A percentile compares a stretch with the other conserved stretches of the same genome.
phyloP scores from a whole-genome alignment of 768 basidiomycete species.

The Filobasidium wieringae region DNA sequence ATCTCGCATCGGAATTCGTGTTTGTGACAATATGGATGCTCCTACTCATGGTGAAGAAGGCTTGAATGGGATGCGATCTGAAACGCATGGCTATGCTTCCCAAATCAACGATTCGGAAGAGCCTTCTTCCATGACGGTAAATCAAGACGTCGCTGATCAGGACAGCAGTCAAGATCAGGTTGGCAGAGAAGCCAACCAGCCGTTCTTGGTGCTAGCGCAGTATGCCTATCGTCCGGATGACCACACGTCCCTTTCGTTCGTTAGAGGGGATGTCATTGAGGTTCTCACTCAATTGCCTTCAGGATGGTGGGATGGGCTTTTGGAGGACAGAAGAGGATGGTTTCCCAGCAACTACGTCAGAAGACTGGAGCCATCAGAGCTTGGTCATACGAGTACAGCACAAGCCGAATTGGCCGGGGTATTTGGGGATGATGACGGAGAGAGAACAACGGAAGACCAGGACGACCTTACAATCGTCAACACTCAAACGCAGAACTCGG shows the following conservation, averaged over 20 bases:
- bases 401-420: constrained; percentile 7
- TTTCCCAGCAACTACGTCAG: constrained; percentile 94
- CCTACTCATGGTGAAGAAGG: too few species aligned
- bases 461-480: background rate
- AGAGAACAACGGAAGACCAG: background rate
- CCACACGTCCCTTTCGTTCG: constrained; percentile 76
- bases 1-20: too few species aligned
- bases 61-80: too few species aligned
- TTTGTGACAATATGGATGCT: too few species aligned
- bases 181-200: too few species aligned
- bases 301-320: constrained; percentile 97
- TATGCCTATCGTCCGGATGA: constrained; percentile 77
- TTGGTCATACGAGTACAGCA: constrained; percentile 45
- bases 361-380: constrained; percentile 58
- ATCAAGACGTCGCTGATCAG: too few species aligned
- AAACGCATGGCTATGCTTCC: too few species aligned
- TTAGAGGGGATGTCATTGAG: constrained; percentile 78
- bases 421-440: background rate
- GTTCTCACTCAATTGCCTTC: constrained; percentile 80
- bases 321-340: constrained; percentile 70
- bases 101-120: too few species aligned
- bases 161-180: too few species aligned
- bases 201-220: constrained; percentile 78
- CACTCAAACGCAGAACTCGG: too few species aligned
- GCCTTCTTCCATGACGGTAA: too few species aligned